These are phyloP conservation scores for Barnettozyma pratensis DNA, from an alignment of 805 yeast genomes.

Conservation along the genomic window DNA sequence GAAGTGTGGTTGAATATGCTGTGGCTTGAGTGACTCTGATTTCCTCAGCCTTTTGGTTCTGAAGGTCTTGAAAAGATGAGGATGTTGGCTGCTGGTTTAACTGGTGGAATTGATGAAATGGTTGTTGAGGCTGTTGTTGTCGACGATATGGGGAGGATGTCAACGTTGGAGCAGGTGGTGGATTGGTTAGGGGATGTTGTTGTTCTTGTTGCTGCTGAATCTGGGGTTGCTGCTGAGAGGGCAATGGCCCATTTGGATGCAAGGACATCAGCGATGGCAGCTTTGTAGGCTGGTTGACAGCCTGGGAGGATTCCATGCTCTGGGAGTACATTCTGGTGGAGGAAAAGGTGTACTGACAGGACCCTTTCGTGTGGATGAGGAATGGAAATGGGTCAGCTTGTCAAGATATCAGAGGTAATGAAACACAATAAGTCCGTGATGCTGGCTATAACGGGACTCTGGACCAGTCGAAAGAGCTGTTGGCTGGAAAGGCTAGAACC, in stretches of 20 bases:
- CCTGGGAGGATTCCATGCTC: background rate
- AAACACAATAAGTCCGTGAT: background rate
- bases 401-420: background rate
- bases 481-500: too few species aligned
- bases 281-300: constrained; percentile 4
- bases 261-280: constrained; percentile 7
- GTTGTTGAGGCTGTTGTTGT: background rate
- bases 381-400: background rate
- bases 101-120: background rate
- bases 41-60: background rate
- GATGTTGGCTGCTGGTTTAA: background rate
- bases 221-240: background rate
- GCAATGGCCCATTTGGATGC: background rate
- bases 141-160: too few species aligned
- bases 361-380: background rate
- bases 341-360: too few species aligned
- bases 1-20: constrained; percentile 12
- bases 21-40: background rate
- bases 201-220: background rate
- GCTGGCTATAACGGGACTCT: background rate
- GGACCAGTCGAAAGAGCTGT: too few species aligned
- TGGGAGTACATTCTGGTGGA: constrained; percentile 1
- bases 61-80: background rate
- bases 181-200: too few species aligned
- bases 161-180: too few species aligned